Evolutionary conservation across 768 basidiomycete genomes (phyloP).

Genomic region (Hortiboletus flavorubellus): DNA sequence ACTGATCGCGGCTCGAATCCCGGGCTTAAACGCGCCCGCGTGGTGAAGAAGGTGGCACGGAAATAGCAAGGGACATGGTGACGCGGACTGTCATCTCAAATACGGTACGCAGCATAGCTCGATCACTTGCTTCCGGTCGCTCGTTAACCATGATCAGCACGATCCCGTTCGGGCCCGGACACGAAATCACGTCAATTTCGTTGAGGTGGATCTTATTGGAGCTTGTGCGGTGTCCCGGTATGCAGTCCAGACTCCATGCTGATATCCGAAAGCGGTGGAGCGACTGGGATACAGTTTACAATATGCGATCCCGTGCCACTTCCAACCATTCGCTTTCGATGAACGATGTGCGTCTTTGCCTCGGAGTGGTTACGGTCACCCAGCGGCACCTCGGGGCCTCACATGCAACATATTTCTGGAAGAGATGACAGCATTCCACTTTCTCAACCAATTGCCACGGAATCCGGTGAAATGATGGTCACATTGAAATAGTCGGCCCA

Average conservation of each 20-base stretch:
- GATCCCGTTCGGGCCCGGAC: conserved; percentile 42
- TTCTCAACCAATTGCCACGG: conserved; percentile 46
- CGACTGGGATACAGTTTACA: neutral
- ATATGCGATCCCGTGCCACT: conserved; percentile 40
- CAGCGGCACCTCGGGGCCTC: conserved; percentile 39
- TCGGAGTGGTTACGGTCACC: conserved; percentile 47
- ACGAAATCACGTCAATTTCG: conserved; percentile 60
- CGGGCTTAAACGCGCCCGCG: conserved; percentile 14
- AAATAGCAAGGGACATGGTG: conserved; percentile 16
- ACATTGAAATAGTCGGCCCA: conserved; percentile 42
- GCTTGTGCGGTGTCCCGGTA: conserved; percentile 53
- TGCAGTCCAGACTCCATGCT: conserved; percentile 58
- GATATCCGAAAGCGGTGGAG: too few relatives aligned
- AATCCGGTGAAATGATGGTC: conserved; percentile 39
- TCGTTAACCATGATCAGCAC: conserved; percentile 31
- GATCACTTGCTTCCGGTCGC: neutral
- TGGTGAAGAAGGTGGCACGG: conserved; percentile 2
- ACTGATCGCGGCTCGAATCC: conserved; percentile 23
- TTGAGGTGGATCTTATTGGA: conserved; percentile 61
- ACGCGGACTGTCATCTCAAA: conserved; percentile 21
- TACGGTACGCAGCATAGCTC: conserved; percentile 13
- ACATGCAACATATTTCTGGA: conserved; percentile 46
- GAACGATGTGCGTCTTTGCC: neutral
- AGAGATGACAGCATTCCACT: conserved; percentile 59
- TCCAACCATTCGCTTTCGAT: neutral